Base-by-base conservation (phyloP, 164 flowering plant species). In the Vitis cinerea region DNA sequence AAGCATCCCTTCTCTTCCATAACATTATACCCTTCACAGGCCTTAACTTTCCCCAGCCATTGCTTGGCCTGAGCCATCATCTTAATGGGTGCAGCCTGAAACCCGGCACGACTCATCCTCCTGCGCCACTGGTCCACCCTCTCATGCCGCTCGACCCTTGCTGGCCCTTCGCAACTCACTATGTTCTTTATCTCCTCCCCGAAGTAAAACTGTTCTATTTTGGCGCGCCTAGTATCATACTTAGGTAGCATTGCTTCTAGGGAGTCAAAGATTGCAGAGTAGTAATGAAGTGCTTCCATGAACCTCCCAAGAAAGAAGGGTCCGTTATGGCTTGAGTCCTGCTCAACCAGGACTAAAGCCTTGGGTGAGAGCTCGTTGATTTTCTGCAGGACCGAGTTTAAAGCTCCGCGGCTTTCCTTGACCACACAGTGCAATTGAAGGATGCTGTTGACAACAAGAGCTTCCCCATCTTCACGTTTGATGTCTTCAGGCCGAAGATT, bases 171-270 rank as follows among this genome's bases (percentile, higher is more conserved):
- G 13, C 86, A 84, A 73, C 91, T 87, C 67, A 87, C 83, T 12
- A 85, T 87, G 79, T 87, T 85, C 80, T 84, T 85, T 9, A 87
- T 87, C 78, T 84, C 88, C 74, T 87, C 91, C 0, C 84, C 88
- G 3, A 87, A 87, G 81, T 87, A 85, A 63, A 85, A 87, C 51
- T 85, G 87, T 23, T 87, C 91, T 62, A 87, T 80, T 56, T 87
- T 85, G 58, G 91, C 91, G 3, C 86, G 75, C 54, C 76, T 74
- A 0, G 87, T 87, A 75, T 87, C 88, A 48, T 81, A 85, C 74
- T 78, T 87, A 37, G 88, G 87, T 51, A 85, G 67, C 91, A 83
- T 81, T 9, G 88, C 79, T 47, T 87, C 90, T 3, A 85, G 71
- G 23, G 84, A 83, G 62, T 87, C 88, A 50, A 87, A 87, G 9